phyloP scores from a whole-genome alignment of 805 yeast species.

The Metschnikowia kunwiensis region DNA sequence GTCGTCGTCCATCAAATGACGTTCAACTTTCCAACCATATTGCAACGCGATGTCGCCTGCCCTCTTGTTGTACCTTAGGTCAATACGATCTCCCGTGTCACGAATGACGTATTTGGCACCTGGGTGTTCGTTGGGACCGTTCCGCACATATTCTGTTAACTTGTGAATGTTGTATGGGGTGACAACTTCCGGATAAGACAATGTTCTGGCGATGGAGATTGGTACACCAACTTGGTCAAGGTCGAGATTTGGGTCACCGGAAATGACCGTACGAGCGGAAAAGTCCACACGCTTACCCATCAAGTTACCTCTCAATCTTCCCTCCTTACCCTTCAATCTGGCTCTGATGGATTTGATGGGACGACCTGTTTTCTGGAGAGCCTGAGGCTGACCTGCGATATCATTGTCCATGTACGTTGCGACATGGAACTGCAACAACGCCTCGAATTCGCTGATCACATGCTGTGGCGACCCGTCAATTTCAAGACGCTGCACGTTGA shows the following conservation, averaged over 20 bases:
- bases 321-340: slow-evolving; percentile 99
- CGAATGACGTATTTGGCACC: slow-evolving; percentile 98
- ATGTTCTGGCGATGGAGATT: slow-evolving; percentile 88
- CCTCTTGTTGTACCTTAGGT: slow-evolving; percentile 92
- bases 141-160: slow-evolving; percentile 87
- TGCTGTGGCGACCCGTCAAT: slow-evolving; percentile 99
- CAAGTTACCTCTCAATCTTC: slow-evolving; percentile 95
- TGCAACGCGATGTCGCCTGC: slow-evolving; percentile 98
- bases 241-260: slow-evolving; percentile 98
- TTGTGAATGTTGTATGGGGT: slow-evolving; percentile 96
- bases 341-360: slow-evolving; percentile 98
- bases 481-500: slow-evolving; percentile 94
- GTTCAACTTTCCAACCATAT: slow-evolving; percentile 98
- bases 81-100: slow-evolving; percentile 98
- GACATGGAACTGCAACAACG: slow-evolving; percentile 92
- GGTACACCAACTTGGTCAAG: slow-evolving; percentile 99
- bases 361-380: slow-evolving; percentile 96
- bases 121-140: slow-evolving; percentile 99
- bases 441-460: slow-evolving; percentile 94
- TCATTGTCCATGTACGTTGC: slow-evolving; percentile 99
- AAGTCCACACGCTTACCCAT: slow-evolving; percentile 99
- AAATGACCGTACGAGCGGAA: slow-evolving; percentile 98
- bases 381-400: slow-evolving; percentile 99
- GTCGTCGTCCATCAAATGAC: slow-evolving; percentile 96
- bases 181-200: slow-evolving; percentile 95